A percentile compares a stretch with the other conserved stretches of the same genome.
phyloP scores from a whole-genome alignment of 202 grass and related monocot genomes.

The Zizania palustris region DNA sequence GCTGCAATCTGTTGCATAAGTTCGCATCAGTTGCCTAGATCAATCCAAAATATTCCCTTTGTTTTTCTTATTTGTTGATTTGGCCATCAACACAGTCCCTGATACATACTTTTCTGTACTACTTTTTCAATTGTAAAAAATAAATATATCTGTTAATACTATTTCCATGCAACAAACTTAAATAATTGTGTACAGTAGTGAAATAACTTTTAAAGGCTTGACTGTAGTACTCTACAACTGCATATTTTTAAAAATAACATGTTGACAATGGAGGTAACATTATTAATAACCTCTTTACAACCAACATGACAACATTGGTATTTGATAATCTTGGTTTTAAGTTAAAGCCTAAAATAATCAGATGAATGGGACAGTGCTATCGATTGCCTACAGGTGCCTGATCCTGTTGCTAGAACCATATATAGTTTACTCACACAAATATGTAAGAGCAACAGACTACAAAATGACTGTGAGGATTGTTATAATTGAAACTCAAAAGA shows the following conservation, averaged over 20 bases:
- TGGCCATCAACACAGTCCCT: background rate
- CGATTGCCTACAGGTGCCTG: background rate
- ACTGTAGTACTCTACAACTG: background rate
- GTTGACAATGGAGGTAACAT: background rate
- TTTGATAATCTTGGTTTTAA: constrained; percentile 22
- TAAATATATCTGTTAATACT: background rate
- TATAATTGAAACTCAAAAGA: constrained; percentile 17
- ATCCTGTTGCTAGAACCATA: constrained; percentile 7
- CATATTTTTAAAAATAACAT: background rate
- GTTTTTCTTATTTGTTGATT: background rate
- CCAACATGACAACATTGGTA: background rate
- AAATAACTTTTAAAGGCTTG: background rate
- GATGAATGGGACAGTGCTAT: constrained; percentile 5
- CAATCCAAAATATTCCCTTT: constrained; percentile 4
- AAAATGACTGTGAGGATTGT: constrained; percentile 25
- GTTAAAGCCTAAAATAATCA: constrained; percentile 13
- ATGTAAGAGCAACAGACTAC: constrained; percentile 17
- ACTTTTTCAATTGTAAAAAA: background rate
- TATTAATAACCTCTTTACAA: constrained; percentile 4
- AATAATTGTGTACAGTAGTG: background rate
- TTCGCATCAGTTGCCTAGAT: constrained; percentile 4
- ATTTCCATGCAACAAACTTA: background rate
- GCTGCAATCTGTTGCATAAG: constrained; percentile 72
- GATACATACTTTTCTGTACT: background rate
- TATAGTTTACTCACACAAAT: constrained; percentile 7